These are phyloP conservation scores for Ustilago hordei DNA, from an alignment of 1,284 basidiomycete species.

Conservation along the genomic window DNA sequence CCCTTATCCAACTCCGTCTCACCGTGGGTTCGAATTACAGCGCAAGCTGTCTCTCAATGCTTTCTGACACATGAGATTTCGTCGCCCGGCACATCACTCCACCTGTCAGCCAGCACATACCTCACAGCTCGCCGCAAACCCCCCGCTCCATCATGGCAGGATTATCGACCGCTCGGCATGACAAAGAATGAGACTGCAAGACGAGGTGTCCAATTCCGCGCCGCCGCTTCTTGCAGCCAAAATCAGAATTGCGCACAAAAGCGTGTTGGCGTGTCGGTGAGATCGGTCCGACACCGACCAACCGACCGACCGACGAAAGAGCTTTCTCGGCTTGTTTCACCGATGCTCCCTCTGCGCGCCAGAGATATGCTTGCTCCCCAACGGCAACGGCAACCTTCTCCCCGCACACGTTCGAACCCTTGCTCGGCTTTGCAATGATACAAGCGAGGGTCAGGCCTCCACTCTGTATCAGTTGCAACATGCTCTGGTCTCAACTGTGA, in stretches of 20 bases:
- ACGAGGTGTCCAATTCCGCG: conserved; percentile 16
- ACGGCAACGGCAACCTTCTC: conserved; percentile 3
- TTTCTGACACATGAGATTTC: neutral
- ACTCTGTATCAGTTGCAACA: neutral
- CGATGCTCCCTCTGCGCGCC: conserved; percentile 7
- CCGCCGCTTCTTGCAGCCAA: neutral
- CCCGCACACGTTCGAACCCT: conserved; percentile 3
- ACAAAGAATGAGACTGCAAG: neutral
- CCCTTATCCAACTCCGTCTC: too few species aligned
- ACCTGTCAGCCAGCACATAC: neutral
- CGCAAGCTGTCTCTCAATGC: neutral
- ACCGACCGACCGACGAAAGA: conserved; percentile 33
- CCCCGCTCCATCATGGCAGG: neutral
- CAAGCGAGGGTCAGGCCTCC: neutral
- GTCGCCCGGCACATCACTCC: neutral
- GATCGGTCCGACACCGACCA: conserved; percentile 35
- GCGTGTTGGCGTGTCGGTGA: neutral
- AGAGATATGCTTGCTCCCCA: too few species aligned
- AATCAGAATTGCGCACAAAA: neutral
- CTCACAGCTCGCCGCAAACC: neutral
- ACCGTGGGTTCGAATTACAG: too few species aligned
- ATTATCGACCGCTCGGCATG: neutral
- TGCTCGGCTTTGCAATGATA: conserved; percentile 6
- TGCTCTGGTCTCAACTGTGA: neutral
- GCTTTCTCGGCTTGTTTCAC: conserved; percentile 4